phyloP scores from a whole-genome alignment of 2,329 filamentous ascomycete genomes.

The Coniosporium tulheliwenetii region DNA sequence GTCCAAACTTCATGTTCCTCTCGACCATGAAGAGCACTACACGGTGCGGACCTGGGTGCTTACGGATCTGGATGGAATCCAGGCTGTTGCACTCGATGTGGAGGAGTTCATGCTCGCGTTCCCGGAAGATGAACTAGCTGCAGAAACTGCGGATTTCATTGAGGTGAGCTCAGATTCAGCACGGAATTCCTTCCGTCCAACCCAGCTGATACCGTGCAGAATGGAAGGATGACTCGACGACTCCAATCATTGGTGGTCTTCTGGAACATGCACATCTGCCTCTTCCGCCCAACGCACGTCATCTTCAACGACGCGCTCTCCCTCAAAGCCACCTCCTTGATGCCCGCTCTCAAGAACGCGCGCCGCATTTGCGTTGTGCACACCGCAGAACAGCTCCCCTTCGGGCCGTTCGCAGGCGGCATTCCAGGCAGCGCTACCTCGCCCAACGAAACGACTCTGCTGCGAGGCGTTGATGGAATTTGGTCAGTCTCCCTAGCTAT shows the following conservation, averaged over 20 bases:
- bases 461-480: conserved; percentile 6
- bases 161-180: not conserved
- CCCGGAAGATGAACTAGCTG: not conserved
- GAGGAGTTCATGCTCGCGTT: not conserved
- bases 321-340: not conserved
- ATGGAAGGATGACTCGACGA: not conserved
- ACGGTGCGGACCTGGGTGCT: not conserved
- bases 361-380: not conserved
- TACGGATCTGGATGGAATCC: not conserved
- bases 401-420: conserved; percentile 3
- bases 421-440: conserved; percentile 4
- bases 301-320: not conserved
- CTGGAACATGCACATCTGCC: not conserved
- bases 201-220: not conserved
- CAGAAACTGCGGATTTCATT: not conserved
- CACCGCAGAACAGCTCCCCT: not conserved
- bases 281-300: not conserved
- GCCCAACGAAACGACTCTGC: conserved; percentile 3
- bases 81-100: not conserved
- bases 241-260: not conserved
- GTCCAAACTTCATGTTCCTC: not conserved
- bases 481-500: conserved; percentile 6
- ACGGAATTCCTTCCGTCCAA: not conserved
- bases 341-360: not conserved
- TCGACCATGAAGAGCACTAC: not conserved